phyloP scores from a whole-genome alignment of 495 filamentous ascomycete species.

The Hypomontagnella monticulosa region DNA sequence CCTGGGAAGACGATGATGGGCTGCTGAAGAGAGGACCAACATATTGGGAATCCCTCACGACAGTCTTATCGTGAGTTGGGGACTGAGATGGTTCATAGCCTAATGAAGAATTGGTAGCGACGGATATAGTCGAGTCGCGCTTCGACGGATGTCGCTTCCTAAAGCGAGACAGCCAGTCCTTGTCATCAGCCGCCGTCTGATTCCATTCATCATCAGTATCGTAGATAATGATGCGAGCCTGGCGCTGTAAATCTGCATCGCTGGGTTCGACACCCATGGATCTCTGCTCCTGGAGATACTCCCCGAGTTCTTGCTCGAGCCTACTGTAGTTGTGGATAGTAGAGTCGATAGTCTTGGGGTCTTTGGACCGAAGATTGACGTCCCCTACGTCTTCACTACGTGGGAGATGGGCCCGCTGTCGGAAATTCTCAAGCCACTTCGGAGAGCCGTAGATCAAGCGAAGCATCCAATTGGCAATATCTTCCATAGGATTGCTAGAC shows the following conservation, averaged over 20 bases:
- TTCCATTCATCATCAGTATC: constrained; percentile 75
- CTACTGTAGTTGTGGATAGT: constrained; percentile 63
- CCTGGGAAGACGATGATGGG: constrained; percentile 1
- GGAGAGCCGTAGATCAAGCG: constrained; percentile 54
- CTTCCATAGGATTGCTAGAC: constrained; percentile 54
- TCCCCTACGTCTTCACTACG: constrained; percentile 59
- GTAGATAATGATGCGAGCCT: constrained; percentile 72
- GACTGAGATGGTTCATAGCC: constrained; percentile 1
- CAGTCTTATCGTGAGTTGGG: constrained; percentile 9
- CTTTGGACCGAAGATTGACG: constrained; percentile 56
- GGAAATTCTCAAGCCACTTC: constrained; percentile 59
- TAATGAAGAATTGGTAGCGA: constrained; percentile 14
- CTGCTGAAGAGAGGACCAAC: constrained; percentile 17
- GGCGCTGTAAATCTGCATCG: constrained; percentile 69
- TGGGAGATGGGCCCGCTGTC: constrained; percentile 59
- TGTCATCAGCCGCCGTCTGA: constrained; percentile 75
- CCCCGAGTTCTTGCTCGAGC: constrained; percentile 67
- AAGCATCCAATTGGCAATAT: constrained; percentile 58
- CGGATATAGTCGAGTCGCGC: background rate
- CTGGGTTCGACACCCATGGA: constrained; percentile 63
- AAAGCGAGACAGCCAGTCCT: constrained; percentile 64
- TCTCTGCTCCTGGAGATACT: constrained; percentile 62
- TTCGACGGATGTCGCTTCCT: constrained; percentile 46
- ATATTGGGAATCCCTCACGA: constrained; percentile 24
- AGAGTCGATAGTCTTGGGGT: constrained; percentile 62